Percentiles rank a stretch among this genome's conserved stretches.
Conservation (phyloP, 2,329 filamentous ascomycete genomes). For the Hypoxylon sp. region DNA sequence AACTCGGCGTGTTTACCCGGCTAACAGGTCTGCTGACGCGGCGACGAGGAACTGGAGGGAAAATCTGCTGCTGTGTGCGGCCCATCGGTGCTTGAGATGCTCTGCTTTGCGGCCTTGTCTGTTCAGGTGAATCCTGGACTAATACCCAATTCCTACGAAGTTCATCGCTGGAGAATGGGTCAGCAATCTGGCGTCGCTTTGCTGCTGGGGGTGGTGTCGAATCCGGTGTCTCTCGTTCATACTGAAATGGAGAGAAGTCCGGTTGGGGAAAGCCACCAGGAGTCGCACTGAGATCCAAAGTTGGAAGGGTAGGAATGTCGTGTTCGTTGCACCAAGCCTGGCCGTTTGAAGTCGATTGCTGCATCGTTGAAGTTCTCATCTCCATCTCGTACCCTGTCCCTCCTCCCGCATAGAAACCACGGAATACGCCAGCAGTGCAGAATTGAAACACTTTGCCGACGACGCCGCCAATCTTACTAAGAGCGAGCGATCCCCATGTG, state of each 20-base stretch:
- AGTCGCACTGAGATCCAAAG: slow-evolving; percentile 42
- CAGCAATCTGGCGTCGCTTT: slow-evolving; percentile 69
- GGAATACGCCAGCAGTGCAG: slow-evolving; percentile 80
- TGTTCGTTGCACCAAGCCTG: slow-evolving; percentile 52
- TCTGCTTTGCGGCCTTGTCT: slow-evolving; percentile 42
- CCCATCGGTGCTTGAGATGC: slow-evolving; percentile 49
- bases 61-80: slow-evolving; percentile 48
- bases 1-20: slow-evolving; percentile 53
- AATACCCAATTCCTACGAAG: slow-evolving; percentile 80
- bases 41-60: slow-evolving; percentile 53
- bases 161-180: slow-evolving; percentile 65
- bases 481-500: slow-evolving; percentile 71
- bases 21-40: slow-evolving; percentile 63
- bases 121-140: slow-evolving; percentile 63
- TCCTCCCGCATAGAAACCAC: slow-evolving; percentile 88
- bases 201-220: slow-evolving; percentile 64
- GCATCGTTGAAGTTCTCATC: slow-evolving; percentile 53
- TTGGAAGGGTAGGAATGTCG: slow-evolving; percentile 50
- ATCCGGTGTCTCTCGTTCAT: slow-evolving; percentile 55
- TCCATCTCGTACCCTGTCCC: slow-evolving; percentile 76
- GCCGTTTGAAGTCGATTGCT: slow-evolving; percentile 38
- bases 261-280: slow-evolving; percentile 55
- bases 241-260: slow-evolving; percentile 55
- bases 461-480: slow-evolving; percentile 75
- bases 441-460: slow-evolving; percentile 89